Percentiles rank a stretch among this genome's conserved stretches.
Conservation (phyloP, 164 flowering plant genomes). For the Umbilicus rupestris region DNA sequence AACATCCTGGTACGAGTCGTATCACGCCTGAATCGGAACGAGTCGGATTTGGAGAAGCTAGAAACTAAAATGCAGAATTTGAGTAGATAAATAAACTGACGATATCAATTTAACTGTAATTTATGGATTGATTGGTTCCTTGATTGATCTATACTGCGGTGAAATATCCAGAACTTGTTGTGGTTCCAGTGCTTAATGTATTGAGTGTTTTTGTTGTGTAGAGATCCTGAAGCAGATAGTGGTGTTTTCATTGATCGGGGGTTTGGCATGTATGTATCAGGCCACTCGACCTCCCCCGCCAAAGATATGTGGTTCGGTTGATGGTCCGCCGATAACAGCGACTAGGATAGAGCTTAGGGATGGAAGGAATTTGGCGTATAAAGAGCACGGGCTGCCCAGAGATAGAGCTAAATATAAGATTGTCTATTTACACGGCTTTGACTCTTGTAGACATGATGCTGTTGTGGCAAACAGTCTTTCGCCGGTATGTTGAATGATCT, state of each 20-base stretch:
- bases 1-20: no score
- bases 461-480: slow-evolving; percentile 20
- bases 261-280: slow-evolving; percentile 44
- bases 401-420: slow-evolving; percentile 48
- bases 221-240: slow-evolving; percentile 26
- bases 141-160: no score
- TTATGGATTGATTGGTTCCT: no score
- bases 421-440: slow-evolving; percentile 49
- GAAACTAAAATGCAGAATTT: no score
- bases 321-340: slow-evolving; percentile 57
- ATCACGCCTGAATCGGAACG: no score
- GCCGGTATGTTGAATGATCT: slow-evolving; percentile 25
- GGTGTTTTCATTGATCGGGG: slow-evolving; percentile 26
- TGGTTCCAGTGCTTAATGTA: neutral
- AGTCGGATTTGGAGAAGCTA: no score
- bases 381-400: slow-evolving; percentile 56
- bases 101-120: no score
- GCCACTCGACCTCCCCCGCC: slow-evolving; percentile 52
- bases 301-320: slow-evolving; percentile 46
- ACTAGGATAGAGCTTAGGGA: slow-evolving; percentile 58
- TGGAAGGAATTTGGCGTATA: slow-evolving; percentile 72
- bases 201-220: slow-evolving; percentile 9
- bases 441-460: slow-evolving; percentile 34
- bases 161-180: no score
- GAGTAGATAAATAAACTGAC: no score